A percentile compares a stretch with the other conserved stretches of the same genome.
Evolutionary conservation across 768 basidiomycete genomes (phyloP).

Genomic region (Pholiota microspora): DNA sequence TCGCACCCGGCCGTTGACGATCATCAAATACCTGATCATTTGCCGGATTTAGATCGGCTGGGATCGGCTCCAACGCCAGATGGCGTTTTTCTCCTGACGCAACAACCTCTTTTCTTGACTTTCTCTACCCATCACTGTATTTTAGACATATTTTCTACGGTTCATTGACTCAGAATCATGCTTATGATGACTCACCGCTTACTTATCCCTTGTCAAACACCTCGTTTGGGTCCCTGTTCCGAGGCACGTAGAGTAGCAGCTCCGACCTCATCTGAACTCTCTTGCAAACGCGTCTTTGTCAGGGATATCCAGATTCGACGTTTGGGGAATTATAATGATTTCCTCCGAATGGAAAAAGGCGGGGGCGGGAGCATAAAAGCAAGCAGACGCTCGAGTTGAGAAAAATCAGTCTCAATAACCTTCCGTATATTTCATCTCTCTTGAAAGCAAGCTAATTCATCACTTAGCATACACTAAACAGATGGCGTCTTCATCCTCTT

Average conservation of each 20-base stretch:
- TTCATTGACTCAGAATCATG: background rate
- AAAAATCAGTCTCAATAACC: background rate
- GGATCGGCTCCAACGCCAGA: background rate
- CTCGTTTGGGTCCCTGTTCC: background rate
- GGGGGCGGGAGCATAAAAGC: conserved; percentile 1
- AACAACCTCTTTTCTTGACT: background rate
- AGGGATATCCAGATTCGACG: background rate
- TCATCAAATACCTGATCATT: background rate
- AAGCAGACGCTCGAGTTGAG: background rate
- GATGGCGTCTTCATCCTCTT: conserved; percentile 8
- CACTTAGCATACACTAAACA: background rate
- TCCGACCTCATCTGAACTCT: conserved; percentile 4
- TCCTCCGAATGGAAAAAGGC: conserved; percentile 1
- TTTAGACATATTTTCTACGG: background rate
- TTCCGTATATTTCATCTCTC: background rate
- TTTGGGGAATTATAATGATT: background rate
- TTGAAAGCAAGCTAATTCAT: background rate
- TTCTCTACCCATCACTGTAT: background rate
- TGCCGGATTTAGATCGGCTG: background rate
- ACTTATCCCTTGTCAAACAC: background rate
- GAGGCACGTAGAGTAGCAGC: background rate
- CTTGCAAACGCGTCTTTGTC: conserved; percentile 3
- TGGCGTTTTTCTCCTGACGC: background rate
- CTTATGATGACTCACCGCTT: background rate
- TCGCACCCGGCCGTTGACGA: background rate